Evolutionary conservation across 116 monocot species (phyloP).

Genomic region (Zostera marina): DNA sequence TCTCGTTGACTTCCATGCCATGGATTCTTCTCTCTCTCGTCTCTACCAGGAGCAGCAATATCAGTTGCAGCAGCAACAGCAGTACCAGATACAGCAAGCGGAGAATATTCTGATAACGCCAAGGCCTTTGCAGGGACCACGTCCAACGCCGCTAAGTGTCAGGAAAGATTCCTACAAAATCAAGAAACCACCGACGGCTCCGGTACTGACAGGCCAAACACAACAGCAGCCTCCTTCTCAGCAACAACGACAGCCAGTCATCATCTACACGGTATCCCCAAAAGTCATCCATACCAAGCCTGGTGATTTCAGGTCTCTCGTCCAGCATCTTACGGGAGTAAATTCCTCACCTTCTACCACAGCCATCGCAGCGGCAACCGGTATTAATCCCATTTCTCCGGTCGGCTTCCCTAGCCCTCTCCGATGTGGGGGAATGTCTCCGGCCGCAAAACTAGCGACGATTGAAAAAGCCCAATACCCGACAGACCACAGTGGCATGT

Average conservation of each 20-base stretch:
- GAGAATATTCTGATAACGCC: slow-evolving; percentile 1
- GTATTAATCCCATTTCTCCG: background rate
- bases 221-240: background rate
- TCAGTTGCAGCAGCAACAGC: background rate
- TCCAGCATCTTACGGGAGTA: slow-evolving; percentile 41
- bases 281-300: slow-evolving; percentile 49
- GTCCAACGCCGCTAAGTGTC: slow-evolving; percentile 30
- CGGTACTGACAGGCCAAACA: background rate
- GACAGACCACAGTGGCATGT: background rate
- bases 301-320: slow-evolving; percentile 47
- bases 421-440: slow-evolving; percentile 12
- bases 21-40: slow-evolving; percentile 5
- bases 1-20: slow-evolving; percentile 4
- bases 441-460: slow-evolving; percentile 29
- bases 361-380: background rate
- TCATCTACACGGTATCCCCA: slow-evolving; percentile 54
- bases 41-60: background rate
- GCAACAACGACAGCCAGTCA: slow-evolving; percentile 20
- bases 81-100: background rate
- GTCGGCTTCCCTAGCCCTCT: slow-evolving; percentile 1
- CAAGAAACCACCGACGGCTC: slow-evolving; percentile 26
- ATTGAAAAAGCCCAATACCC: slow-evolving; percentile 13
- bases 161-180: slow-evolving; percentile 27
- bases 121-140: slow-evolving; percentile 30
- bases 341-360: slow-evolving; percentile 4